phyloP scores from a whole-genome alignment of 164 flowering plant species.

The Berberis vulgaris region DNA sequence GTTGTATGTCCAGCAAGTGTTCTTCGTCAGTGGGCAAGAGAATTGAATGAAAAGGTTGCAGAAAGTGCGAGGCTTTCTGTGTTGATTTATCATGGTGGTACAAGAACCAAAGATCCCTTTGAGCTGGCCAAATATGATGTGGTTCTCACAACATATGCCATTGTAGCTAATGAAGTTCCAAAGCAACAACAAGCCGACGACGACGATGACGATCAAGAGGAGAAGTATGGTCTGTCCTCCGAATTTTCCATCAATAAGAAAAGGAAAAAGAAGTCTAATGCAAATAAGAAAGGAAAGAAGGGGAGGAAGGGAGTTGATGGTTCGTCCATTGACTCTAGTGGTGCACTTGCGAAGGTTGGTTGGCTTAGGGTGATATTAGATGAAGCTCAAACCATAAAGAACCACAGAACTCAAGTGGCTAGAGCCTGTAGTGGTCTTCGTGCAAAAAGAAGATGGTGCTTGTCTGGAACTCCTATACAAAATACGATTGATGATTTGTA shows the following conservation, averaged over 20 bases:
- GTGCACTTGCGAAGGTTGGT: slow-evolving; percentile 75
- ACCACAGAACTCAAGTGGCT: slow-evolving; percentile 91
- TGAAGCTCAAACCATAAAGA: slow-evolving; percentile 98
- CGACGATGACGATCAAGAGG: slow-evolving; percentile 69
- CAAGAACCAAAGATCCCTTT: slow-evolving; percentile 67
- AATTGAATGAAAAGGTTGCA: slow-evolving; percentile 76
- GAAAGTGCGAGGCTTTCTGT: slow-evolving; percentile 57
- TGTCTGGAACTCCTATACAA: slow-evolving; percentile 98
- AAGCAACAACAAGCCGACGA: slow-evolving; percentile 77
- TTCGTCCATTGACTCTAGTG: slow-evolving; percentile 34
- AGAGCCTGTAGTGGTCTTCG: slow-evolving; percentile 95
- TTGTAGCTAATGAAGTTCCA: slow-evolving; percentile 95
- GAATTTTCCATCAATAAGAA: slow-evolving; percentile 55
- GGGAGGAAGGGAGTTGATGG: slow-evolving; percentile 42
- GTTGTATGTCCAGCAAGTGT: slow-evolving; percentile 97
- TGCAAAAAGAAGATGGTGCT: slow-evolving; percentile 96
- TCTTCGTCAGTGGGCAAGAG: slow-evolving; percentile 93
- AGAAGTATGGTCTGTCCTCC: slow-evolving; percentile 51
- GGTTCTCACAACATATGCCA: slow-evolving; percentile 87
- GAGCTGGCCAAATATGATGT: slow-evolving; percentile 84
- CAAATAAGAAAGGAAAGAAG: slow-evolving; percentile 56
- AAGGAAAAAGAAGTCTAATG: slow-evolving; percentile 39
- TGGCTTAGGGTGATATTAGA: slow-evolving; percentile 92
- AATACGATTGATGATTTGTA: slow-evolving; percentile 90
- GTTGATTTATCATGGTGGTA: slow-evolving; percentile 81